Conservation (phyloP, 352 stramenopile genomes). For the Pythium phragmiticola region DNA sequence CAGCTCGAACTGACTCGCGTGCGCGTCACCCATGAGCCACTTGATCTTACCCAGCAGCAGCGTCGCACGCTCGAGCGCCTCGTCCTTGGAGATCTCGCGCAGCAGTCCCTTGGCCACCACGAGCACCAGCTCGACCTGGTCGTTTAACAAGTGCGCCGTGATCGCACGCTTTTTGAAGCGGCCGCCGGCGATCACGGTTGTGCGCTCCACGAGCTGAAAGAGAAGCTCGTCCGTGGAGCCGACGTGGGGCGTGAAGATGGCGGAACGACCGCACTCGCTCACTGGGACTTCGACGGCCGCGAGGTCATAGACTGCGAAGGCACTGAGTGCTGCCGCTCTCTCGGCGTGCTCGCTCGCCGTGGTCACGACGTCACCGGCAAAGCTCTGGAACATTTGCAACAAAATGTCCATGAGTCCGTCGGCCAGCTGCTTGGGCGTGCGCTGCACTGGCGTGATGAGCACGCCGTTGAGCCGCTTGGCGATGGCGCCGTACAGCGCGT, state of each 20-base stretch:
- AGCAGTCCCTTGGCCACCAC: conserved; percentile 56
- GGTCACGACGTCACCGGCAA: conserved; percentile 14
- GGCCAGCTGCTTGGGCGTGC: conserved; percentile 35
- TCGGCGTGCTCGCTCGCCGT: conserved; percentile 11
- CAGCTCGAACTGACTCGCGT: conserved; percentile 60
- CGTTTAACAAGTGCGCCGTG: conserved; percentile 36
- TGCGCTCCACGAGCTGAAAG: conserved; percentile 56
- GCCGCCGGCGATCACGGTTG: conserved; percentile 53
- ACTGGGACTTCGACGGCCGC: conserved; percentile 29
- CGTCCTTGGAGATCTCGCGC: conserved; percentile 42
- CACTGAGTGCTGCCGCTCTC: conserved; percentile 27
- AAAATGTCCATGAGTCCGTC: conserved; percentile 53
- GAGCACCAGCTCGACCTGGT: conserved; percentile 65
- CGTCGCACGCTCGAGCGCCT: conserved; percentile 37
- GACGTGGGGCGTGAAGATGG: conserved; percentile 31
- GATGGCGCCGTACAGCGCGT: conserved; percentile 53
- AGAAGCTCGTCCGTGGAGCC: conserved; percentile 49
- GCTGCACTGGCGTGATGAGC: conserved; percentile 48
- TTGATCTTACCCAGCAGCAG: conserved; percentile 46
- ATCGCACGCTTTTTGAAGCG: conserved; percentile 61
- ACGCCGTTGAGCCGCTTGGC: conserved; percentile 61
- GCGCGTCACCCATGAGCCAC: conserved; percentile 40
- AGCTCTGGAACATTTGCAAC: conserved; percentile 50
- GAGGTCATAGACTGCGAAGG: conserved; percentile 61
- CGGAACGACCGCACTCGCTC: conserved; percentile 34